Base-by-base conservation (phyloP, 352 stramenopile genomes). In the Paralagenidium karlingii region DNA sequence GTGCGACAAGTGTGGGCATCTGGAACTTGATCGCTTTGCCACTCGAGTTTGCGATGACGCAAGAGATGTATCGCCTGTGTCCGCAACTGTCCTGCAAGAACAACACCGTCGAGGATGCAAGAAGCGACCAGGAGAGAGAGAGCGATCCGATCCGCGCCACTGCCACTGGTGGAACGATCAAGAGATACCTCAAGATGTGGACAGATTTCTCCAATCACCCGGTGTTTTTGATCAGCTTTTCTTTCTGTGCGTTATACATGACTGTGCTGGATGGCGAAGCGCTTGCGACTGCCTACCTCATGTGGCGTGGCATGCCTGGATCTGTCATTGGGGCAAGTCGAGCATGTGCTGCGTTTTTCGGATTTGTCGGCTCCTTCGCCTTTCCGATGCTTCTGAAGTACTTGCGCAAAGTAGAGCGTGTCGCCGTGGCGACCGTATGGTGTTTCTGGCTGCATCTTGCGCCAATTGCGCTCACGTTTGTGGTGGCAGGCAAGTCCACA, bases 1-100 rank as follows among this genome's bases (percentile, higher is more conserved):
- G 75, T 3, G 64, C 70, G 9, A 63, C 65, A 2, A 58, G 67
- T 0, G 69, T 91, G 1, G 73, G 63, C 0, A 55, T 84, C 4
- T 91, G 78, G 78, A 91, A 91, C 37, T 28, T 86, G 8, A 57
- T 89, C 12, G 83, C 78, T 5, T 82, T 47, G 8, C 71, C 78
- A 6, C 52, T 91, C 5, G 78, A 91, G 41, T 83, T 82, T 47
- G 63, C 48, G 27, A 79, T 89, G 65, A 78, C 62, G 4, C 59
- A 56, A 19, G 68, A 84, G 22, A 66, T 83, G n/a, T 87, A 87
- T 45, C 47, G 58, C 13, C 53, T 86, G 15, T 55, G 58, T 3
- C 62, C 68, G 0, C 47, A 62, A 24, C 46, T 86, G 13, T 53
- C 56, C 2, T 38, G 62, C 5, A 66, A 68, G 45, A 34, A 63